Conservation (phyloP, 441 rosid genomes). For the Viola pubescens region DNA sequence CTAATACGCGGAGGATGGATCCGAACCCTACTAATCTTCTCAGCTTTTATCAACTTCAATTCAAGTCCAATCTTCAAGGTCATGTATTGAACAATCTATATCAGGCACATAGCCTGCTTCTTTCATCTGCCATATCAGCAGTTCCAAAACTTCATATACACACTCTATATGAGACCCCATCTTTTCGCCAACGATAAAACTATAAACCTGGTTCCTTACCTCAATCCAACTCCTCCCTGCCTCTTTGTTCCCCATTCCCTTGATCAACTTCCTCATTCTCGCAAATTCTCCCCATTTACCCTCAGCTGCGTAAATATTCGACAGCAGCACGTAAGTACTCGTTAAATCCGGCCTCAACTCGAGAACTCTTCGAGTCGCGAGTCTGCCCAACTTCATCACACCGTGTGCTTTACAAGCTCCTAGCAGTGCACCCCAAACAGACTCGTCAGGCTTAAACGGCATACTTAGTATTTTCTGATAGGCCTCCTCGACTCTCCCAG, state of each 20-base stretch:
- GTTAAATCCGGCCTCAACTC: conserved; percentile 54
- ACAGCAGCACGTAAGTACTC: conserved; percentile 61
- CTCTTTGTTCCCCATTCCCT: conserved; percentile 50
- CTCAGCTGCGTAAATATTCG: conserved; percentile 72
- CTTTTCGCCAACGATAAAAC: conserved; percentile 55
- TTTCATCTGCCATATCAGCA: conserved; percentile 44
- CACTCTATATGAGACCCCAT: conserved; percentile 28
- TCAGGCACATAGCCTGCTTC: conserved; percentile 49
- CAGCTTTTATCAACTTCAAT: conserved; percentile 5
- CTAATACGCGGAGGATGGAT: neutral
- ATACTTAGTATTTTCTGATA: conserved; percentile 52
- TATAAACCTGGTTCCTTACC: conserved; percentile 43
- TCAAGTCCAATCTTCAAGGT: conserved; percentile 32
- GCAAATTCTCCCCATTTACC: conserved; percentile 72
- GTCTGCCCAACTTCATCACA: conserved; percentile 42
- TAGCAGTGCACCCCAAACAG: conserved; percentile 75
- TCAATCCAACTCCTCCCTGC: conserved; percentile 84
- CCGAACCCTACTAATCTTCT: neutral
- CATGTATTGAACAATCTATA: conserved; percentile 35
- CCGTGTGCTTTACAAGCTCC: conserved; percentile 72
- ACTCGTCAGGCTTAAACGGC: conserved; percentile 73
- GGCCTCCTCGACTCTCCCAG: conserved; percentile 79
- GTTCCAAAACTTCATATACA: conserved; percentile 39
- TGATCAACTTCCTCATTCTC: conserved; percentile 56
- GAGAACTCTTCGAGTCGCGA: conserved; percentile 55